Percentiles rank a stretch among this genome's conserved stretches.
These are phyloP conservation scores for Talaromyces nanjingensis DNA, from an alignment of 495 filamentous ascomycete species.

Conservation along the genomic window DNA sequence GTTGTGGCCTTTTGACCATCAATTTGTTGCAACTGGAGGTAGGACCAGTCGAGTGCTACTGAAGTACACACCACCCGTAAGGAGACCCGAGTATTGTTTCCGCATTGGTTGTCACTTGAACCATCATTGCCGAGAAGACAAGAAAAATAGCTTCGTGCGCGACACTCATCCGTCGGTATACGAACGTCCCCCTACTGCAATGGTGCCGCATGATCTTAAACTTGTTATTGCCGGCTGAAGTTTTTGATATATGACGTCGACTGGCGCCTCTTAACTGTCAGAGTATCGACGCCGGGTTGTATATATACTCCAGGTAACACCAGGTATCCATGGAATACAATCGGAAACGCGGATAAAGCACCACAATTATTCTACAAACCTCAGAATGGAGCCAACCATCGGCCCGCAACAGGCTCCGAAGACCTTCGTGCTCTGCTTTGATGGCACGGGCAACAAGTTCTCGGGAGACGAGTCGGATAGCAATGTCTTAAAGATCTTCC, in stretches of 20 bases:
- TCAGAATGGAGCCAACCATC: constrained; percentile 10
- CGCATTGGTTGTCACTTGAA: background rate
- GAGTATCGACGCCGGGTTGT: background rate
- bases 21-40: background rate
- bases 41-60: background rate
- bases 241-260: background rate
- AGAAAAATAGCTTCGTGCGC: background rate
- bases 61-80: background rate
- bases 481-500: constrained; percentile 84
- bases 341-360: background rate
- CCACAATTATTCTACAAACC: background rate
- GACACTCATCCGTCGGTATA: background rate
- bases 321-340: background rate
- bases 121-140: background rate
- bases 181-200: background rate
- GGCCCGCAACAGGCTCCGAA: constrained; percentile 23
- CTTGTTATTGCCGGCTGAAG: background rate
- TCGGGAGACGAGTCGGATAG: constrained; percentile 73
- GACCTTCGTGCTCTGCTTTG: constrained; percentile 76
- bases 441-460: constrained; percentile 87
- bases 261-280: background rate
- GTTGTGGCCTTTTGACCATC: background rate
- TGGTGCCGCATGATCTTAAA: background rate
- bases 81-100: background rate
- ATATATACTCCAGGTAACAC: background rate